Conservation (phyloP, 345 rosid species). For the Luvunga scandens region DNA sequence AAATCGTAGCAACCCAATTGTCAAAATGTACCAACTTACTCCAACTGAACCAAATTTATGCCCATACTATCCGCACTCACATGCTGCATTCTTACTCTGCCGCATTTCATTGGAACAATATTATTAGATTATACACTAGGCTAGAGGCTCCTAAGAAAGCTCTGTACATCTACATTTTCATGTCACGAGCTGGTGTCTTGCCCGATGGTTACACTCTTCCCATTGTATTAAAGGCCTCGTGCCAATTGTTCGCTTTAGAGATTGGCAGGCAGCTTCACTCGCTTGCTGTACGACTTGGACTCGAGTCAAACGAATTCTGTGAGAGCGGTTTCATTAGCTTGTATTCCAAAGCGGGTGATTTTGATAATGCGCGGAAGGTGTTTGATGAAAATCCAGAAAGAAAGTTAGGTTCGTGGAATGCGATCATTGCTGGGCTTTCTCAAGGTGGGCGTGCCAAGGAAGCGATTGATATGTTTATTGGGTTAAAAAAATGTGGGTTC, state of each 20-base stretch:
- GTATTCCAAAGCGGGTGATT: slow-evolving; percentile 53
- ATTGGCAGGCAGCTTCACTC: slow-evolving; percentile 66
- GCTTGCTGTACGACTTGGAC: slow-evolving; percentile 48
- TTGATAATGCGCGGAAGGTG: slow-evolving; percentile 46
- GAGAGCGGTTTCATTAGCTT: slow-evolving; percentile 70
- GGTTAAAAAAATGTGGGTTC: slow-evolving; percentile 57
- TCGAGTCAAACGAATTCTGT: slow-evolving; percentile 57
- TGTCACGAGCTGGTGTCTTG: slow-evolving; percentile 50
- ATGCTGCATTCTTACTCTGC: slow-evolving; percentile 34
- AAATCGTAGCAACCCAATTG: slow-evolving; percentile 33
- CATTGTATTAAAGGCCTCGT: slow-evolving; percentile 52
- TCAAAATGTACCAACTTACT: slow-evolving; percentile 41
- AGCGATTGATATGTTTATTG: slow-evolving; percentile 53
- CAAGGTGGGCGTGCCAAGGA: slow-evolving; percentile 57
- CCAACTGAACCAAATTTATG: slow-evolving; percentile 49
- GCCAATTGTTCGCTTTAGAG: slow-evolving; percentile 34
- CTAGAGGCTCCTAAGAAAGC: slow-evolving; percentile 53
- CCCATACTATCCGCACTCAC: slow-evolving; percentile 44
- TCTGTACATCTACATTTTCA: slow-evolving; percentile 38
- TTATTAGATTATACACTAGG: slow-evolving; percentile 66
- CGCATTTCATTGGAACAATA: slow-evolving; percentile 67
- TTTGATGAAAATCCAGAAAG: slow-evolving; percentile 71
- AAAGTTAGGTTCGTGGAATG: slow-evolving; percentile 90
- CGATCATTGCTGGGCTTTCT: slow-evolving; percentile 59
- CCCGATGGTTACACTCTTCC: slow-evolving; percentile 82